These are phyloP conservation scores for Silybum marianum DNA, from an alignment of 129 eudicot genomes.

Conservation along the genomic window DNA sequence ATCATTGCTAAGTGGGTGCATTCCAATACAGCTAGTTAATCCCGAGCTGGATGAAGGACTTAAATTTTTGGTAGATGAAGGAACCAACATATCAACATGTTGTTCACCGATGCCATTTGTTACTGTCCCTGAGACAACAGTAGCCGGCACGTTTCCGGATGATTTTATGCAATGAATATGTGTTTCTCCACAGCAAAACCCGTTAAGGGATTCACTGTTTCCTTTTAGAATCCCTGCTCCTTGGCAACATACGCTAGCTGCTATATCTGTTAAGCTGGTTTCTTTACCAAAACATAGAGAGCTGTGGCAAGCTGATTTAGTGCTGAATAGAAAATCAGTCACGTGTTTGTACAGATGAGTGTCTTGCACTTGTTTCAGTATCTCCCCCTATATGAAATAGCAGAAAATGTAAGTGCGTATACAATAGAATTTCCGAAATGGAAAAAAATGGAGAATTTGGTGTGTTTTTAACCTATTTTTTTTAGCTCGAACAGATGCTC, in stretches of 20 bases:
- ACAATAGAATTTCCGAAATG: neutral
- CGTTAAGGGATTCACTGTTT: slow-evolving; percentile 43
- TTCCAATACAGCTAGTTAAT: slow-evolving; percentile 43
- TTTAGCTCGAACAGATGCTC: neutral
- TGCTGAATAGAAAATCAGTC: slow-evolving; percentile 48
- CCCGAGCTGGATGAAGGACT: slow-evolving; percentile 36
- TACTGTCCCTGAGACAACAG: slow-evolving; percentile 83
- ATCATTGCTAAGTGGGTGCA: slow-evolving; percentile 79
- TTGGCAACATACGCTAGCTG: slow-evolving; percentile 90
- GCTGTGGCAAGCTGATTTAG: slow-evolving; percentile 43
- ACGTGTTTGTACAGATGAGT: slow-evolving; percentile 70
- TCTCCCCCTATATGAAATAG: slow-evolving; percentile 70
- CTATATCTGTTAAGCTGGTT: slow-evolving; percentile 61
- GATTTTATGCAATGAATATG: slow-evolving; percentile 61
- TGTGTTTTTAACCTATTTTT: neutral
- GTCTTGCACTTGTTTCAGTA: slow-evolving; percentile 87
- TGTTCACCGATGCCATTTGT: slow-evolving; percentile 55
- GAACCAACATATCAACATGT: slow-evolving; percentile 75
- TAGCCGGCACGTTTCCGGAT: slow-evolving; percentile 54
- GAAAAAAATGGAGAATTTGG: neutral
- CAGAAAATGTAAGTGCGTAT: neutral
- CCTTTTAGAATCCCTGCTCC: slow-evolving; percentile 81
- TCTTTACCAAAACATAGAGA: slow-evolving; percentile 28
- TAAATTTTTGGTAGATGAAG: slow-evolving; percentile 48
- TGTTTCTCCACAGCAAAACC: slow-evolving; percentile 73